Evolutionary conservation across 768 basidiomycete genomes (phyloP).

Genomic region (Mrakia gelida): DNA sequence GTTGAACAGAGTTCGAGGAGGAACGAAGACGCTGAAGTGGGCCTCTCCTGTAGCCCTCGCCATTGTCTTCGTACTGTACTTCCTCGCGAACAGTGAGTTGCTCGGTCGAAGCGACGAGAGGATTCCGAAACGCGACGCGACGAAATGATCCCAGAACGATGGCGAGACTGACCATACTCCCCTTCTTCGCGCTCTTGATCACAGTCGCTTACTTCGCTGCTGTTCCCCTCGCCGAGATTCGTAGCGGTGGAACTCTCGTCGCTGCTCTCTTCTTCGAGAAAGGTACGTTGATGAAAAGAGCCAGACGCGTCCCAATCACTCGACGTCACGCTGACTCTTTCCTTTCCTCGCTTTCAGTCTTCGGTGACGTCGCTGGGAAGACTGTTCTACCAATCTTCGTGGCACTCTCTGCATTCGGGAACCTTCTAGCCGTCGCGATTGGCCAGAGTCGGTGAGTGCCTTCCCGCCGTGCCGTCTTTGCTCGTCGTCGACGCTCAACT

Average conservation of each 20-base stretch:
- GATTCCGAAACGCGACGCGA: too few species aligned
- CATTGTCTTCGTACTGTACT: constrained; percentile 58
- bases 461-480: too few species aligned
- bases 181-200: too few species aligned
- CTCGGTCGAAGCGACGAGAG: too few species aligned
- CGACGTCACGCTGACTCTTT: not conserved
- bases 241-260: constrained; percentile 61
- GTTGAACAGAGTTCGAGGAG: constrained; percentile 40
- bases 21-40: constrained; percentile 63
- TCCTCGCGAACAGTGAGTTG: constrained; percentile 53
- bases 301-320: too few species aligned
- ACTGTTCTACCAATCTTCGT: constrained; percentile 35
- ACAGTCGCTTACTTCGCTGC: constrained; percentile 61
- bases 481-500: too few species aligned
- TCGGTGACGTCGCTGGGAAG: constrained; percentile 54
- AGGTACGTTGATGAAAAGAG: not conserved
- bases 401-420: constrained; percentile 35
- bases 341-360: constrained; percentile 45
- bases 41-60: constrained; percentile 65
- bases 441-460: constrained; percentile 39
- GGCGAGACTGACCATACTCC: too few species aligned
- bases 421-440: constrained; percentile 39
- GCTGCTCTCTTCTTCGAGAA: constrained; percentile 73
- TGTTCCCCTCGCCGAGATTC: constrained; percentile 64
- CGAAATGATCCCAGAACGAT: too few species aligned